Base-by-base conservation (phyloP, 176 grass and related monocot genomes). In the Zoysia pacifica region DNA sequence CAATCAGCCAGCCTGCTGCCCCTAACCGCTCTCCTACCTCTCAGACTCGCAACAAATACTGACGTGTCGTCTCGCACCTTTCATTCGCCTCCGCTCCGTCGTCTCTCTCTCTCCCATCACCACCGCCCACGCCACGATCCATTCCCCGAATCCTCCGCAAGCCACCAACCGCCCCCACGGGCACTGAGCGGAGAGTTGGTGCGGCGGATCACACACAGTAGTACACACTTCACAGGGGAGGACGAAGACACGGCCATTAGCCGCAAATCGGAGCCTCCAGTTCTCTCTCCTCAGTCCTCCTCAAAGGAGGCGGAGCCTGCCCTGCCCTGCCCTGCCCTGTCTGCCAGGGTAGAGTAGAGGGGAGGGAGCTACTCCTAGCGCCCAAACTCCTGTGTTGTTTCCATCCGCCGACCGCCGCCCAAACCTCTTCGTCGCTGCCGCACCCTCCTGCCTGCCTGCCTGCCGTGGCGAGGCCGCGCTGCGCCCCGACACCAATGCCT, bases 361-460 rank as follows among this genome's bases (percentile, higher is more conserved):
- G 50, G 6, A 52, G 44, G 80, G 68, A 18, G 84, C 72, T 28
- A 28, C 28, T 28, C 28, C 28, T 64, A 76, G 44, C 20, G 20
- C 52, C 79, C 73, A 89, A 85, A 67, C 10, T 36, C 78, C 61
- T 53, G 47, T 2, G 72, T 89, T 85, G 82, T 81, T 67, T 12
- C 72, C 87, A 58, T 84, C 80, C 76, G 44, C 86, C 75, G 51
- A 79, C 87, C 78, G 78, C 87, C 82, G 78, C 73, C 51, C 82
- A 65, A 73, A 80, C 60, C 48, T 2, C 13, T 18, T 16, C 39
- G 47, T 6, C 35, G 38, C 66, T 55, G 55, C 84, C 14, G 20
- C 70, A 11, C 67, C 44, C 28, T 28, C 28, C 28, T 28, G 28
- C 28, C 28, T 28, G 28, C 48, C 54, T 52, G 20, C 64, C 68